Percentiles rank a stretch among this genome's conserved stretches.
Conservation (phyloP, 352 stramenopile genomes). For the Phytophthora melonis region DNA sequence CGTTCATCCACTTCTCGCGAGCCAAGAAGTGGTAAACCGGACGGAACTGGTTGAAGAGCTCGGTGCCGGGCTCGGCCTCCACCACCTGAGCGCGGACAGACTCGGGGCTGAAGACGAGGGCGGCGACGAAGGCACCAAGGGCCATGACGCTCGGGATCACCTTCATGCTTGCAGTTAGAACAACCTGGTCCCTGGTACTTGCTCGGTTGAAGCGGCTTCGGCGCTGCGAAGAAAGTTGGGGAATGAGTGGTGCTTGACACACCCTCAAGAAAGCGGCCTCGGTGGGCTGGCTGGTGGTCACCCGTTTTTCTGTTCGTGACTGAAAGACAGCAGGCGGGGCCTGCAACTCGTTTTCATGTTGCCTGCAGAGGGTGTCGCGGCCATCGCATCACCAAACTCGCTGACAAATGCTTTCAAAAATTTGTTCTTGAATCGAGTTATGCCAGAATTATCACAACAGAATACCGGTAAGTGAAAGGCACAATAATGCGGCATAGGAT, state of each 20-base stretch:
- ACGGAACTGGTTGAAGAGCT: conserved; percentile 65
- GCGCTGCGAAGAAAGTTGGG: neutral
- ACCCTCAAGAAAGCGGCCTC: neutral
- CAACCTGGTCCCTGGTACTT: too few species aligned
- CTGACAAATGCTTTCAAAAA: neutral
- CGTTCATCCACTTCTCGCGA: conserved; percentile 87
- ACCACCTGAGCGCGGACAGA: conserved; percentile 30
- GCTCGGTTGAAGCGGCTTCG: neutral
- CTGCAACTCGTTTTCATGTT: neutral
- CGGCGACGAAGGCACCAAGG: conserved; percentile 25
- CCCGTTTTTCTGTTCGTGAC: neutral
- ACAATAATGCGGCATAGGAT: too few species aligned
- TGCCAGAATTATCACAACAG: too few species aligned
- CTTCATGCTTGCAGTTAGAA: conserved; percentile 33
- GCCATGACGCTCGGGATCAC: conserved; percentile 28
- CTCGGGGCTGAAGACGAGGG: conserved; percentile 25
- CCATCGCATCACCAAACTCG: neutral
- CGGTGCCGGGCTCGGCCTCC: conserved; percentile 42
- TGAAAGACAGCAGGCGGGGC: neutral
- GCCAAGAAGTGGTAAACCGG: conserved; percentile 69
- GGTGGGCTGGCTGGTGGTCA: neutral
- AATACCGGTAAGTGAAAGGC: too few species aligned
- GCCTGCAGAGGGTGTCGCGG: neutral
- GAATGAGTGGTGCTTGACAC: neutral
- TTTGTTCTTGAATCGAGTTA: neutral